phyloP scores from a whole-genome alignment of 768 basidiomycete genomes.

The Mycena capillaripes region DNA sequence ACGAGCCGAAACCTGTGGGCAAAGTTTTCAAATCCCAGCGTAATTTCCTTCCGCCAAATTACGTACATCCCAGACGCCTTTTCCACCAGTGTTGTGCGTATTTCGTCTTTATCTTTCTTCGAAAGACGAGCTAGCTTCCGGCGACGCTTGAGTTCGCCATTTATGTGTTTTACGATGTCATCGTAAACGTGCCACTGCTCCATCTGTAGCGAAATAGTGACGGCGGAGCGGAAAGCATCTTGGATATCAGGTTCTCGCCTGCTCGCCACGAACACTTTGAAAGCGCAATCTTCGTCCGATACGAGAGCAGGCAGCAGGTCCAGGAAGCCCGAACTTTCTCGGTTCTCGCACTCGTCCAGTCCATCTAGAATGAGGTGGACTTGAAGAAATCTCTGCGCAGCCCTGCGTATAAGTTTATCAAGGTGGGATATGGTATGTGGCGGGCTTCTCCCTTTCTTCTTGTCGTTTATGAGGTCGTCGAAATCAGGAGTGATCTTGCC shows the following conservation, averaged over 20 bases:
- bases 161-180: not conserved
- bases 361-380: not conserved
- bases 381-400: not conserved
- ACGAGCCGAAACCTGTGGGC: conserved; percentile 5
- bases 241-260: not conserved
- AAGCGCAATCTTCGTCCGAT: not conserved
- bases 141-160: not conserved
- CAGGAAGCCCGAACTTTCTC: not conserved
- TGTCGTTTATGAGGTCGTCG: not conserved
- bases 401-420: not conserved
- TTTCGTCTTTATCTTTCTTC: not conserved
- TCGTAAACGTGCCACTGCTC: not conserved
- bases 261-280: conserved; percentile 1
- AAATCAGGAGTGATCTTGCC: not conserved
- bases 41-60: no score
- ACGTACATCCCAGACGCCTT: conserved; percentile 4
- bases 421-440: not conserved
- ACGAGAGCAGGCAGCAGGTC: not conserved
- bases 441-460: not conserved
- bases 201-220: not conserved
- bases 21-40: no score
- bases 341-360: not conserved
- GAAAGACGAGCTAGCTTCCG: not conserved
- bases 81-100: not conserved
- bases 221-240: not conserved